A percentile compares a stretch with the other conserved stretches of the same genome.
These are phyloP conservation scores for Cucumis cinereus DNA, from an alignment of 306 rosid species.

Conservation along the genomic window DNA sequence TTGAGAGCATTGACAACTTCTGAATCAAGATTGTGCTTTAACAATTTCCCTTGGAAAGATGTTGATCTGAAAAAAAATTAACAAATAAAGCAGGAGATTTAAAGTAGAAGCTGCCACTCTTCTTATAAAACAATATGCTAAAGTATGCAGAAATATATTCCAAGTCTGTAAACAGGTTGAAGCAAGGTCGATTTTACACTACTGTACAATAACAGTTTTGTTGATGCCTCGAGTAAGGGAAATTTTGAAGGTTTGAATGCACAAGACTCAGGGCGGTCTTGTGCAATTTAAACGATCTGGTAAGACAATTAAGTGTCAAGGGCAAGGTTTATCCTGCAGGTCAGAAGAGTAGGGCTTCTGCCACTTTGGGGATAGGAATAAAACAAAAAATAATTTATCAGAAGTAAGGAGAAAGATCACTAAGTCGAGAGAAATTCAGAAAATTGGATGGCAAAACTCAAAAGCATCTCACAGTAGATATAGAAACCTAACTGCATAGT, in stretches of 20 bases:
- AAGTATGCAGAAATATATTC: not conserved
- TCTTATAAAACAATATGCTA: not conserved
- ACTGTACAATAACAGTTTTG: not conserved
- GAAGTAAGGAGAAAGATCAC: not conserved
- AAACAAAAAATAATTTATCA: not conserved
- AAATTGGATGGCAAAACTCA: not conserved
- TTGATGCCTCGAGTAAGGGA: not conserved
- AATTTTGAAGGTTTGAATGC: not conserved
- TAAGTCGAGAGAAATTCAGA: not conserved
- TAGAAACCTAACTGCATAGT: not conserved
- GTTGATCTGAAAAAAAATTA: constrained; percentile 33
- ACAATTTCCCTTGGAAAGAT: constrained; percentile 65
- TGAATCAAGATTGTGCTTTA: constrained; percentile 82
- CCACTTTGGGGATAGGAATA: not conserved
- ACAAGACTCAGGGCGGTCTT: not conserved
- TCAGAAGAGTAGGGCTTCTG: not conserved
- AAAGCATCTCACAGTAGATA: not conserved
- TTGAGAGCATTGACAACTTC: constrained; percentile 80
- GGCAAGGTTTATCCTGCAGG: not conserved
- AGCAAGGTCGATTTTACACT: not conserved
- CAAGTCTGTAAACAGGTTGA: not conserved
- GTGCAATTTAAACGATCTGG: not conserved
- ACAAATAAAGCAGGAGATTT: not conserved
- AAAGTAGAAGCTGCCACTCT: not conserved
- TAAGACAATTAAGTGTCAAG: not conserved